phyloP scores from a whole-genome alignment of 345 rosid species.

The Eucalyptus erythrocorys region DNA sequence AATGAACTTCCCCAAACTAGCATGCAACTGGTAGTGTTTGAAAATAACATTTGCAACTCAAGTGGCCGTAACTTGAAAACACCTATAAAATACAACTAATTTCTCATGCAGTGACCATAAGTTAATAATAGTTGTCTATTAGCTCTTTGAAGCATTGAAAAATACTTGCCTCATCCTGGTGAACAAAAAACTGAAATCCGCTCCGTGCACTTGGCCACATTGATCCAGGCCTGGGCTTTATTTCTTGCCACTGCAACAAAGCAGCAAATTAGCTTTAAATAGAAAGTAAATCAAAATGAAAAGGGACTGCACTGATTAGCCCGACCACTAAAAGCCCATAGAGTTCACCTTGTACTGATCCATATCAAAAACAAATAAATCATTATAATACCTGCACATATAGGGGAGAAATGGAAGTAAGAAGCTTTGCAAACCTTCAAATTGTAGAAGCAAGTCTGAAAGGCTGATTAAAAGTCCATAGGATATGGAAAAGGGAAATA shows the following conservation, averaged over 20 bases:
- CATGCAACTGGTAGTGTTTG: neutral
- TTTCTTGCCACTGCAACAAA: slow-evolving; percentile 86
- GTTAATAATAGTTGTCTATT: neutral
- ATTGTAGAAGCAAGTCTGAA: neutral
- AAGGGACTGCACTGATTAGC: neutral
- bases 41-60: neutral
- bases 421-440: neutral
- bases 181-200: slow-evolving; percentile 83
- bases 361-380: slow-evolving; percentile 71
- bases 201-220: slow-evolving; percentile 96
- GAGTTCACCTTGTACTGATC: slow-evolving; percentile 78
- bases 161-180: slow-evolving; percentile 74
- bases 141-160: neutral
- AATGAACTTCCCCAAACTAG: neutral
- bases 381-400: slow-evolving; percentile 66
- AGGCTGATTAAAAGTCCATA: neutral
- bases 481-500: neutral
- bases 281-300: neutral
- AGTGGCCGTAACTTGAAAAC: neutral
- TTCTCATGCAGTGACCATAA: neutral
- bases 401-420: neutral
- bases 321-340: neutral
- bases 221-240: slow-evolving; percentile 84
- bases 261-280: slow-evolving; percentile 5
- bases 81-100: neutral